A percentile compares a stretch with the other conserved stretches of the same genome.
Evolutionary conservation across 371 early-diverging fungal species (phyloP).

Genomic region (Mucor piriformis): DNA sequence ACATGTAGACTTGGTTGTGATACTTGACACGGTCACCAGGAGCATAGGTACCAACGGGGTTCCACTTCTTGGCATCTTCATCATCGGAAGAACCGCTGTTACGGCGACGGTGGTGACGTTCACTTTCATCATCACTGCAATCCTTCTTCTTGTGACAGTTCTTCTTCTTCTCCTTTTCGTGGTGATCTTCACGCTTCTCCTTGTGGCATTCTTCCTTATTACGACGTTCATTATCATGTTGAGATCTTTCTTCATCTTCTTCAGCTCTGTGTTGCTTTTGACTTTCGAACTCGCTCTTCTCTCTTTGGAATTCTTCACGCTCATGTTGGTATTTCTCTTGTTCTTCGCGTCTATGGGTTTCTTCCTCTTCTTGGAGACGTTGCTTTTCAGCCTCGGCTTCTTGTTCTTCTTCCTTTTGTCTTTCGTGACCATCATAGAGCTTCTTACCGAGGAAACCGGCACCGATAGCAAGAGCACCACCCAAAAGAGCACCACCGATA

Average conservation of each 20-base stretch:
- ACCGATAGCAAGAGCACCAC: slow-evolving; percentile 53
- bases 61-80: slow-evolving; percentile 44
- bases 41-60: slow-evolving; percentile 57
- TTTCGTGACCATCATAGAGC: slow-evolving; percentile 46
- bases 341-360: slow-evolving; percentile 20
- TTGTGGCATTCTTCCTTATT: slow-evolving; percentile 17
- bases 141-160: slow-evolving; percentile 8
- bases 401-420: slow-evolving; percentile 38
- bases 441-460: slow-evolving; percentile 59
- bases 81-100: slow-evolving; percentile 18
- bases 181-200: not conserved
- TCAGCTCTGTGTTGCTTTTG: slow-evolving; percentile 16
- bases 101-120: slow-evolving; percentile 9
- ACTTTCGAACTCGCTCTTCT: slow-evolving; percentile 29
- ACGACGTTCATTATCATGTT: slow-evolving; percentile 1
- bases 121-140: not conserved
- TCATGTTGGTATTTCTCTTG: slow-evolving; percentile 19
- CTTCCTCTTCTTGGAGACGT: slow-evolving; percentile 29
- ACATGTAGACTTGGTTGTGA: slow-evolving; percentile 52
- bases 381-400: slow-evolving; percentile 34
- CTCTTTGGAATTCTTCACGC: slow-evolving; percentile 30
- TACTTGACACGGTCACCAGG: slow-evolving; percentile 61
- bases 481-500: slow-evolving; percentile 50
- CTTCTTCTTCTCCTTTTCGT: too few species aligned
- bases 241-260: not conserved